Base-by-base conservation (phyloP, 164 flowering plant genomes). In the Liquidambar formosana region DNA sequence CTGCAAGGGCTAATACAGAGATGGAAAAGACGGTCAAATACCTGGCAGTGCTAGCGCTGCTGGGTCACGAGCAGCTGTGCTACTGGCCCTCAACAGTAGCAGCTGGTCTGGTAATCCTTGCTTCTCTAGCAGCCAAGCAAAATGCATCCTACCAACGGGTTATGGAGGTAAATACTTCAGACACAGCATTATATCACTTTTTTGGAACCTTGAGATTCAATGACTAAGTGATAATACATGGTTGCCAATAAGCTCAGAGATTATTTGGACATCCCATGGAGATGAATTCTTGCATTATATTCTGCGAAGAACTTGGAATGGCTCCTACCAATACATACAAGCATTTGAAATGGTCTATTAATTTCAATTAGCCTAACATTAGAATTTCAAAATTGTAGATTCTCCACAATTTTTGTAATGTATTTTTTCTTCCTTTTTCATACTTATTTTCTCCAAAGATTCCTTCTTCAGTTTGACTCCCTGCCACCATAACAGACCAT, bases 71-170 rank as follows among this genome's bases (percentile, higher is more conserved):
- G 71, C 88, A 78, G 49, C 83, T 90, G 15, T 56, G 74, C 68
- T 89, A 63, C 73, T 88, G 96, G 96, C 98, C 97, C 16, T 91
- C 99, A 65, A 90, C 89, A 18, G 83, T 95, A 6, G 98, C 97
- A 71, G 99, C 99, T 63, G 88, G 84, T 1, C 63, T 95, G 22
- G 97, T 93, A 65, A 84, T 85, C 51, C 87, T 93, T 23, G 89
- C 93, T 67, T 83, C 83, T 69, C 57, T 83, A 5, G 86, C 89
- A 49, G 67, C 76, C 68, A 70, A 86, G 58, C 78, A 76, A 58
- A 77, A 87, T 64, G 66, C 75, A 58, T 74, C 93, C 41, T 82
- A 83, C 80, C 71, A 80, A 68, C 68, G 73, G 16, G 79, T 92
- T 44, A 84, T 80, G 64, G 78, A 88, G 91, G 97, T 94, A 84